These are phyloP conservation scores for Lasiodiplodia theobromae DNA, from an alignment of 2,329 filamentous ascomycete species.

Conservation along the genomic window DNA sequence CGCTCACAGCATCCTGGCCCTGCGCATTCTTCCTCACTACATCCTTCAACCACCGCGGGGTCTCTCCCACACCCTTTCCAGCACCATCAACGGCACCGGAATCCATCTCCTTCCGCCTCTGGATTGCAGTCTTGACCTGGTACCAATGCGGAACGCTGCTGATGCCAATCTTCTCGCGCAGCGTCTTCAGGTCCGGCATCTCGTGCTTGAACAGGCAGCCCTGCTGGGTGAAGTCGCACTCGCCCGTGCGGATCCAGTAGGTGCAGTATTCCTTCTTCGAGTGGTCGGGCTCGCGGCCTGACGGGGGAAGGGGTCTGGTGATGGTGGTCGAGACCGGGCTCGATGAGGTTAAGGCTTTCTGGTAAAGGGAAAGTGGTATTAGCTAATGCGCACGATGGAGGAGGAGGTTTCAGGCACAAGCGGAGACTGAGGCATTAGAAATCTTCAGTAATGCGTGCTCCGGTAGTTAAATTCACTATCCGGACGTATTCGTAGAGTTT, in stretches of 20 bases:
- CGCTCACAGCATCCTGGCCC: too few species aligned
- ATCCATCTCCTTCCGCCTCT: background rate
- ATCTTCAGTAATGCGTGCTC: too few species aligned
- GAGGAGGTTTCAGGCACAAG: too few species aligned
- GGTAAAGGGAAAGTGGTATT: background rate
- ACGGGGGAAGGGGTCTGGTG: conserved; percentile 39
- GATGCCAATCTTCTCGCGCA: conserved; percentile 72
- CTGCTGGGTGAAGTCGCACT: conserved; percentile 84
- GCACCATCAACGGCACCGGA: too few species aligned
- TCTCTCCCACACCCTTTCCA: too few species aligned
- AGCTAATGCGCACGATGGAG: too few species aligned
- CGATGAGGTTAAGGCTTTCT: background rate
- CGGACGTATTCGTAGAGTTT: too few species aligned
- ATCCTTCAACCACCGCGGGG: too few species aligned
- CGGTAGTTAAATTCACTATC: too few species aligned
- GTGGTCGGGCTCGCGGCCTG: conserved; percentile 48
- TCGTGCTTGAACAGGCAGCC: conserved; percentile 91
- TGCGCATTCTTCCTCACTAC: background rate
- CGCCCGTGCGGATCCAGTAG: conserved; percentile 86
- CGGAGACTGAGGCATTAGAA: too few species aligned
- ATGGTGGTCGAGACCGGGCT: background rate
- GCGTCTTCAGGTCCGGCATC: conserved; percentile 77
- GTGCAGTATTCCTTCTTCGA: conserved; percentile 81
- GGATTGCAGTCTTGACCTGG: conserved; percentile 53
- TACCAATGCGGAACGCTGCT: conserved; percentile 64